Base-by-base conservation (phyloP, 306 rosid genomes). In the Casuarina equisetifolia region DNA sequence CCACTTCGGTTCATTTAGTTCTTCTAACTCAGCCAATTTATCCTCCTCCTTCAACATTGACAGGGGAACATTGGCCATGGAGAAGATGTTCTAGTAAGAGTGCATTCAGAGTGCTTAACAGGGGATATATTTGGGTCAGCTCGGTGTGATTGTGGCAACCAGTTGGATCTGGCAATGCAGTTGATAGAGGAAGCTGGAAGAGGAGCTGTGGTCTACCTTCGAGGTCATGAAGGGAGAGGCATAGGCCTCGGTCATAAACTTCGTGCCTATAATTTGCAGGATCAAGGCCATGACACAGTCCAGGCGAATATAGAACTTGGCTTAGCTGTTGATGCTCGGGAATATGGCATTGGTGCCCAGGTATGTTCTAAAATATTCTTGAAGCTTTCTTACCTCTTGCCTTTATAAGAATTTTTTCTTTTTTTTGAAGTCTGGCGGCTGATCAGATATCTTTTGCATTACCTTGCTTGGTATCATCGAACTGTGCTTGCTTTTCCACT, bases 191-290 rank as follows among this genome's bases (percentile, higher is more conserved):
- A 89, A 82, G 93, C 89, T 3, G 97, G 88, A 2, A 87, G 92
- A 80, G 97, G 97, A 77, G 91, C 80, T 19, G 83, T 94, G 16
- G 92, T 91, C 4, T 94, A 94, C 84, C 94, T 94, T 58, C 82
- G 94, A 78, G 98, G 98, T 53, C 98, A 92, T 25, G 98, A 94
- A 88, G 97, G 98, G 75, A 84, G 97, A 84, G 97, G 98, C 55
- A 89, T 94, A 66, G 94, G 96, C 32, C 81, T 92, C 5, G 98
- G 96, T 36, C 98, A 90, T 85, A 94, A 94, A 81, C 94, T 94
- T 12, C 80, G 83, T 52, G 98, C 98, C 69, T 90, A 90, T 75
- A 90, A 90, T 74, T 82, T 94, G 73, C 97, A 94, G 72, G 97
- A 92, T 73, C 83, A 88, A 80, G 97, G 98, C 36, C 96, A 86